phyloP scores from a whole-genome alignment of 148 eudicot genomes.

The Talinum fruticosum region DNA sequence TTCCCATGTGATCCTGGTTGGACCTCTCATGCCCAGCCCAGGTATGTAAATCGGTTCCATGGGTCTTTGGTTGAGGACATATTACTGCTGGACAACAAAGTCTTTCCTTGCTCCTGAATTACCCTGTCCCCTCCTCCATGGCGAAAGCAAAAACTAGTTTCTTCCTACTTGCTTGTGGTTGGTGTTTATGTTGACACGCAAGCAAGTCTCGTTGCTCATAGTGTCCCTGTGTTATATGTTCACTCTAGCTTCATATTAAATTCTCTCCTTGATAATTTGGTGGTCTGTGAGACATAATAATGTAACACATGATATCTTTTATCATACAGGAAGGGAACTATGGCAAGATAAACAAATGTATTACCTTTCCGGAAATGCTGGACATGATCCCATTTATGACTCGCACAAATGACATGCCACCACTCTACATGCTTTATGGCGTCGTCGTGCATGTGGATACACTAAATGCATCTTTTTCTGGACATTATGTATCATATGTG shows the following conservation, averaged over 20 bases:
- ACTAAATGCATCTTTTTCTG: slow-evolving; percentile 90
- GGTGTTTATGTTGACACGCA: no score
- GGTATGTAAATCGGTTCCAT: background rate
- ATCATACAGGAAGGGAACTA: slow-evolving; percentile 73
- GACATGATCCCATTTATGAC: slow-evolving; percentile 94
- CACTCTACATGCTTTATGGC: slow-evolving; percentile 81
- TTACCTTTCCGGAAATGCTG: slow-evolving; percentile 87
- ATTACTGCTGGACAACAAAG: background rate
- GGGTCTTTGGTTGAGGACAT: background rate
- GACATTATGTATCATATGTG: slow-evolving; percentile 85
- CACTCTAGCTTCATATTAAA: background rate
- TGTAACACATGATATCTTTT: background rate
- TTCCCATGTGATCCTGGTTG: background rate
- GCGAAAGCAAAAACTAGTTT: no score
- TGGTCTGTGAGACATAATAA: background rate
- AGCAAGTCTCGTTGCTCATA: no score
- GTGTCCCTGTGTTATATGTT: background rate
- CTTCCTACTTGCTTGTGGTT: background rate
- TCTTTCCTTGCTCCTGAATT: background rate
- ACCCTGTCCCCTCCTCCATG: no score
- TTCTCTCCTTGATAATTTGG: background rate
- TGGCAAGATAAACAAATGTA: slow-evolving; percentile 87
- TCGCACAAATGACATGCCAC: slow-evolving; percentile 78
- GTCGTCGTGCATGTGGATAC: slow-evolving; percentile 93
- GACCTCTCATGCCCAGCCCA: background rate